These are phyloP conservation scores for Jasminum sambac DNA, from an alignment of 257 asterid genomes.

Conservation along the genomic window DNA sequence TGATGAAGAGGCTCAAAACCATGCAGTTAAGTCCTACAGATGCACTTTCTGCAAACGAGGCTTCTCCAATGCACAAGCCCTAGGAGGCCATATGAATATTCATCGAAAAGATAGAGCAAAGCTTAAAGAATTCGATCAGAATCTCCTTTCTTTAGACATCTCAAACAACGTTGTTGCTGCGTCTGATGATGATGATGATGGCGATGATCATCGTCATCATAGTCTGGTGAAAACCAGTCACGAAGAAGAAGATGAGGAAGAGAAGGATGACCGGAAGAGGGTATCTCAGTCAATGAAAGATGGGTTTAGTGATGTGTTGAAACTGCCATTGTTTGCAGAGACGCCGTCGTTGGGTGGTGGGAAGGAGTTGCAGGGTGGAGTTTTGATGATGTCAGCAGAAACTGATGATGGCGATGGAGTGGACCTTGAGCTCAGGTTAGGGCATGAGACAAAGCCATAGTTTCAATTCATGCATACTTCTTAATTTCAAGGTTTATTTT, in stretches of 20 bases:
- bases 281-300: neutral
- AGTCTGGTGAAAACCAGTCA: neutral
- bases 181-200: neutral
- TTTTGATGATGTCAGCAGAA: neutral
- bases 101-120: constrained; percentile 15
- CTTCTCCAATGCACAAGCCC: constrained; percentile 14
- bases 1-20: neutral
- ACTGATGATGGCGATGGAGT: neutral
- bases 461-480: neutral
- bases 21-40: neutral
- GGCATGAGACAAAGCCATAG: neutral
- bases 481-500: neutral
- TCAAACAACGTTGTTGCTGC: neutral
- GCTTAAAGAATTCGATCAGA: constrained; percentile 9
- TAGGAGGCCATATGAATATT: constrained; percentile 15
- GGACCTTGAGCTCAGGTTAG: constrained; percentile 20
- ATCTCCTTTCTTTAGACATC: constrained; percentile 8
- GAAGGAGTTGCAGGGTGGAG: neutral
- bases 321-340: constrained; percentile 11
- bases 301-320: neutral
- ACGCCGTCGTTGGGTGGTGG: neutral
- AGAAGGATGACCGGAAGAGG: neutral
- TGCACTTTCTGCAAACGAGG: constrained; percentile 15
- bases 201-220: neutral
- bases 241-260: neutral